These are phyloP conservation scores for Trapa bicornis DNA, from an alignment of 345 rosid species.

Conservation along the genomic window DNA sequence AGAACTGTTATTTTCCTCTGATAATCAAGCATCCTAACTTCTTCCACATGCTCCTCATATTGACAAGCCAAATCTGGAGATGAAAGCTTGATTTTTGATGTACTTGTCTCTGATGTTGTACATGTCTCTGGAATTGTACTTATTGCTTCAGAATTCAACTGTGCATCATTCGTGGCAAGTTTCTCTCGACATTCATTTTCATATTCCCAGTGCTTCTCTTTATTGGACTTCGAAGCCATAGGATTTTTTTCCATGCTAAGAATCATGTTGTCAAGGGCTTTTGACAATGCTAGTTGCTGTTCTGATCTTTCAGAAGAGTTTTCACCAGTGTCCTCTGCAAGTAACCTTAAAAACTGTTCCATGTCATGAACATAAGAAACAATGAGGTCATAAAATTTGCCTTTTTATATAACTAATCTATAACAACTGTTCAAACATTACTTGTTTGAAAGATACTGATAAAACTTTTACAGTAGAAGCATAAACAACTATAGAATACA, in stretches of 20 bases:
- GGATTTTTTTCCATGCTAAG: constrained; percentile 38
- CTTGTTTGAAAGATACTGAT: too few relatives aligned
- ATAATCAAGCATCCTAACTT: constrained; percentile 47
- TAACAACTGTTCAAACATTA: background rate
- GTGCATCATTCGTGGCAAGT: constrained; percentile 31
- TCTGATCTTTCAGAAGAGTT: constrained; percentile 35
- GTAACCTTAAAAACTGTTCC: constrained; percentile 62
- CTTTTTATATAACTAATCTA: background rate
- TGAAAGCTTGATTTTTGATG: constrained; percentile 14
- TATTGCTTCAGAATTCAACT: constrained; percentile 19
- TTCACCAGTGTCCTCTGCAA: constrained; percentile 57
- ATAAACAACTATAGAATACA: constrained; percentile 11
- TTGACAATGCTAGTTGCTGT: constrained; percentile 52
- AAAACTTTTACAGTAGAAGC: background rate
- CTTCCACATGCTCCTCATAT: constrained; percentile 45
- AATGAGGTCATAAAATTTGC: background rate
- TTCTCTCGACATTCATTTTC: constrained; percentile 67
- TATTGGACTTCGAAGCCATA: constrained; percentile 40
- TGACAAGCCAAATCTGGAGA: constrained; percentile 14
- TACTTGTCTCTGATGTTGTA: background rate
- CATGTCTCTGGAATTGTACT: constrained; percentile 13
- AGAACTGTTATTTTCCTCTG: constrained; percentile 69
- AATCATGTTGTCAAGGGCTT: constrained; percentile 62
- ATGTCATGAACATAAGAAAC: background rate
- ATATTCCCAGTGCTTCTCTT: constrained; percentile 62